A percentile compares a stretch with the other conserved stretches of the same genome.
These are phyloP conservation scores for Beauveria sp. DNA, from an alignment of 2,329 filamentous ascomycete species.

Conservation along the genomic window DNA sequence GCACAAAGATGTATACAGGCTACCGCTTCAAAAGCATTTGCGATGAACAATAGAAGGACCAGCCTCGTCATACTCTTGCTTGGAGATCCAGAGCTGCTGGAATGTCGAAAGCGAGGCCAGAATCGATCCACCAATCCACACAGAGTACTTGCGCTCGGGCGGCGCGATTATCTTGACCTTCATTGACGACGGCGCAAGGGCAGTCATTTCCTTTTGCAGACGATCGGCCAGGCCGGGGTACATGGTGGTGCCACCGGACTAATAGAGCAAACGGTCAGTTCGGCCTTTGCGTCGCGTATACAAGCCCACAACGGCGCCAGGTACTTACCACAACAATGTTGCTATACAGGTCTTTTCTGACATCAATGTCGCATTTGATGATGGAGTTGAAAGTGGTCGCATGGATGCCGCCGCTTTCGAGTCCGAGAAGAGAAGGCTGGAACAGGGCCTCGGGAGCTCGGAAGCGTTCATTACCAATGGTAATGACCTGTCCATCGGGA, in stretches of 20 bases:
- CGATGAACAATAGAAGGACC: slow-evolving; percentile 98
- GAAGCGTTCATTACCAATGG: slow-evolving; percentile 99
- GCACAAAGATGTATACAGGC: not conserved
- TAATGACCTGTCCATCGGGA: slow-evolving; percentile 99
- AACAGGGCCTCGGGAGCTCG: slow-evolving; percentile 98
- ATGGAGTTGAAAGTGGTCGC: slow-evolving; percentile 99
- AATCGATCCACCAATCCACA: slow-evolving; percentile 99
- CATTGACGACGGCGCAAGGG: slow-evolving; percentile 98
- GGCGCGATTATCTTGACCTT: slow-evolving; percentile 99
- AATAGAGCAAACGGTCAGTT: slow-evolving; percentile 5
- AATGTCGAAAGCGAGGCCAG: slow-evolving; percentile 98
- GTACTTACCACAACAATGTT: slow-evolving; percentile 98
- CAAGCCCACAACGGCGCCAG: too few species aligned
- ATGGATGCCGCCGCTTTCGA: slow-evolving; percentile 98
- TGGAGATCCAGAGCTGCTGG: slow-evolving; percentile 99
- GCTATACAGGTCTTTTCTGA: slow-evolving; percentile 99
- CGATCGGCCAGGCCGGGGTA: slow-evolving; percentile 99
- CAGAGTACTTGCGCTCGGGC: slow-evolving; percentile 99
- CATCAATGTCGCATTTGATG: slow-evolving; percentile 99
- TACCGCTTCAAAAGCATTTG: slow-evolving; percentile 97
- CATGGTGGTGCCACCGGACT: slow-evolving; percentile 99
- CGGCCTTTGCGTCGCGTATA: too few species aligned
- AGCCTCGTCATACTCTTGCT: slow-evolving; percentile 99
- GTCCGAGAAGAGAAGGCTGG: slow-evolving; percentile 96
- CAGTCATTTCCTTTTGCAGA: slow-evolving; percentile 99